These are phyloP conservation scores for Sarcodon aspratus DNA, from an alignment of 768 basidiomycete genomes.

Conservation along the genomic window DNA sequence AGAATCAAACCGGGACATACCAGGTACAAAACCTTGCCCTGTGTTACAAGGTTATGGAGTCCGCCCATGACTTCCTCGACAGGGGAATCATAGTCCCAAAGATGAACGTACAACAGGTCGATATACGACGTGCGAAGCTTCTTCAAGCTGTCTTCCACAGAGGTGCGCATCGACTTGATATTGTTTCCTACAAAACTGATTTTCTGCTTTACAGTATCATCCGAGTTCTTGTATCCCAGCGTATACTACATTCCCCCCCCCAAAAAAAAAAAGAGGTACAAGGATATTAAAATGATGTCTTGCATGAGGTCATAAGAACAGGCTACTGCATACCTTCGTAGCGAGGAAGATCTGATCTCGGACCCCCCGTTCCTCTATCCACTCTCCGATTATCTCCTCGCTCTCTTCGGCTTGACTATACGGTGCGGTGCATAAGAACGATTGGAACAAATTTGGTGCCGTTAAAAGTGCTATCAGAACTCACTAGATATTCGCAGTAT, in stretches of 20 bases:
- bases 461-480: too few relatives aligned
- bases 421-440: too few relatives aligned
- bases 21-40: slow-evolving; percentile 33
- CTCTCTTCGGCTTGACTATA: slow-evolving; percentile 23
- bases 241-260: slow-evolving; percentile 17
- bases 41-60: slow-evolving; percentile 36
- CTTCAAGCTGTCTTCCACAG: slow-evolving; percentile 24
- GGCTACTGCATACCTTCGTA: slow-evolving; percentile 18
- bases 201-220: slow-evolving; percentile 13
- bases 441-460: too few relatives aligned
- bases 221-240: slow-evolving; percentile 9
- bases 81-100: slow-evolving; percentile 40
- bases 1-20: slow-evolving; percentile 7
- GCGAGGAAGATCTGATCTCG: slow-evolving; percentile 26
- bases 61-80: slow-evolving; percentile 47
- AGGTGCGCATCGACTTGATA: slow-evolving; percentile 21
- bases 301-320: neutral
- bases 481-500: slow-evolving; percentile 35
- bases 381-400: slow-evolving; percentile 29
- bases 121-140: slow-evolving; percentile 51
- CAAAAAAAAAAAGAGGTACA: too few relatives aligned
- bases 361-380: slow-evolving; percentile 24
- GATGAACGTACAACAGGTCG: slow-evolving; percentile 46
- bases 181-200: slow-evolving; percentile 32
- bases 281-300: neutral